Evolutionary conservation across 139 green algal genomes (phyloP).

Genomic region (Asterochloris sp.): DNA sequence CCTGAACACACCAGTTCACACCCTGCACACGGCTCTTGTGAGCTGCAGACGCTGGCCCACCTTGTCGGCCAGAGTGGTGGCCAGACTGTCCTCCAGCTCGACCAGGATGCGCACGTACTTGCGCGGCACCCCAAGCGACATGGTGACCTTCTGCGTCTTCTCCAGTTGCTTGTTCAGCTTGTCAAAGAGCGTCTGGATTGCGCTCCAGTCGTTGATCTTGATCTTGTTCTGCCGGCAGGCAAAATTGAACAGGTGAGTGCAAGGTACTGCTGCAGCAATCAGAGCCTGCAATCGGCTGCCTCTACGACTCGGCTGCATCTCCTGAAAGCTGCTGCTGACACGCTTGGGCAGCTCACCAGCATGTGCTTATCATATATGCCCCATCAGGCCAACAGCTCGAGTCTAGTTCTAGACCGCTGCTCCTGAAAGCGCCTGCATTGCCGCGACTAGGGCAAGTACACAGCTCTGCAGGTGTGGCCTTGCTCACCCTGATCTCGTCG

Average conservation of each 20-base stretch:
- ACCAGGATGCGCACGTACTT: slow-evolving; percentile 87
- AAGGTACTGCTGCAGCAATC: neutral
- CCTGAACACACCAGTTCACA: neutral
- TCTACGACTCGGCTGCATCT: too few species aligned
- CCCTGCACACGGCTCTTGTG: neutral
- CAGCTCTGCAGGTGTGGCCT: neutral
- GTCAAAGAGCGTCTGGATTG: slow-evolving; percentile 92
- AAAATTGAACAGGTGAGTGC: neutral
- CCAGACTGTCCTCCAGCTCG: slow-evolving; percentile 91
- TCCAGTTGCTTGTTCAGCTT: slow-evolving; percentile 99
- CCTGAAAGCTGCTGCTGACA: too few species aligned
- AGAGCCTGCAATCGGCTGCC: too few species aligned
- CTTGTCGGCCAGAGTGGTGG: slow-evolving; percentile 76
- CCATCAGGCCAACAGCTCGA: too few species aligned
- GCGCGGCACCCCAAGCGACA: slow-evolving; percentile 50
- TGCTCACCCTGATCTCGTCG: slow-evolving; percentile 81
- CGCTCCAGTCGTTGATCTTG: slow-evolving; percentile 97
- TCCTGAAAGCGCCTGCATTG: too few species aligned
- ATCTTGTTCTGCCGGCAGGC: slow-evolving; percentile 84
- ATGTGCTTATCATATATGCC: too few species aligned
- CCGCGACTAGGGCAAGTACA: too few species aligned
- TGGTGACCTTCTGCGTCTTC: slow-evolving; percentile 61
- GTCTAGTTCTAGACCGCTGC: too few species aligned
- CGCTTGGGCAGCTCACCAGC: too few species aligned
- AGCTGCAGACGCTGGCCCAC: neutral